phyloP scores from a whole-genome alignment of 495 filamentous ascomycete genomes.

The Aspergillus sclerotioniger region DNA sequence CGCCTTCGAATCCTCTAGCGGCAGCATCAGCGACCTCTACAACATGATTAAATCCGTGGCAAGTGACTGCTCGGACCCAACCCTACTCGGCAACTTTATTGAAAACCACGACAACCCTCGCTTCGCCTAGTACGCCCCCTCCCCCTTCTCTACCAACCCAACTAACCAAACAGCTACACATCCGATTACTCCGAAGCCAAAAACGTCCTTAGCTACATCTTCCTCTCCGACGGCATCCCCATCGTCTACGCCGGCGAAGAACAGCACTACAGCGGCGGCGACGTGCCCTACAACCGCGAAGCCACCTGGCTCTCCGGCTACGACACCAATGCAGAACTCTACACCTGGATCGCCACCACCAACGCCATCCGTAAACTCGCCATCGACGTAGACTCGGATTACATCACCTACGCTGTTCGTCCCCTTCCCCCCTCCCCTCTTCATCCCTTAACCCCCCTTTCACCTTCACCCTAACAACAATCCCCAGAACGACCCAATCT shows the following conservation, averaged over 20 bases:
- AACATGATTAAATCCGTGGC: constrained; percentile 58
- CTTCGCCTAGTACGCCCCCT: constrained; percentile 50
- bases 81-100: constrained; percentile 67
- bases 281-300: constrained; percentile 6
- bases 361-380: constrained; percentile 62
- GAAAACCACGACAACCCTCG: constrained; percentile 79
- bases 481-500: constrained; percentile 49
- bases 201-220: constrained; percentile 2
- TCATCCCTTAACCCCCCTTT: neutral
- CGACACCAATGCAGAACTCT: constrained; percentile 58
- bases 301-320: constrained; percentile 36
- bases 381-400: constrained; percentile 42
- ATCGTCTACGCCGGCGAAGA: constrained; percentile 9
- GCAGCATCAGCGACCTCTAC: constrained; percentile 58
- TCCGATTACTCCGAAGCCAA: constrained; percentile 5
- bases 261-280: neutral
- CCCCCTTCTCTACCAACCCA: neutral
- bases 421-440: constrained; percentile 1
- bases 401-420: constrained; percentile 48
- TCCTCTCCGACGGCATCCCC: constrained; percentile 4
- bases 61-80: constrained; percentile 55
- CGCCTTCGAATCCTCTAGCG: constrained; percentile 60
- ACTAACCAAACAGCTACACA: neutral
- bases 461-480: neutral
- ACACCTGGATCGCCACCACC: constrained; percentile 55